Conservation (phyloP, 805 yeast genomes). For the Metschnikowia aberdeeniae region DNA sequence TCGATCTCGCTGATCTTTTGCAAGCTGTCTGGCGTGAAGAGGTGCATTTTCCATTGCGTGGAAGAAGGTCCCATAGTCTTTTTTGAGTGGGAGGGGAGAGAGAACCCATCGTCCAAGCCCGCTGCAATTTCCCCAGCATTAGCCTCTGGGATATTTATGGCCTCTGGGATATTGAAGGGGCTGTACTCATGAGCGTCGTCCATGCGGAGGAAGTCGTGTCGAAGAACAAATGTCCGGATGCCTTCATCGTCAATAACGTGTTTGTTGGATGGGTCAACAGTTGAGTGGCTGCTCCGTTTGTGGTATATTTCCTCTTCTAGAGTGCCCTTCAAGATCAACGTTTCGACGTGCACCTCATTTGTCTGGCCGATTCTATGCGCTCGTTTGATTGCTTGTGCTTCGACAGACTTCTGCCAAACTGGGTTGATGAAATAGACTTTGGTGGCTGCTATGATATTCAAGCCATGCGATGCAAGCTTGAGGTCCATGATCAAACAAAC, state of each 20-base stretch:
- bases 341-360: conserved; percentile 63
- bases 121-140: not conserved
- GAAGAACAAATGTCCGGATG: conserved; percentile 52
- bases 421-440: conserved; percentile 68
- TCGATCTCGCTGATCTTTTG: conserved; percentile 20
- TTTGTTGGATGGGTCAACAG: conserved; percentile 16
- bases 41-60: conserved; percentile 25
- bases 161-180: conserved; percentile 21
- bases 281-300: conserved; percentile 22
- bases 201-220: conserved; percentile 44
- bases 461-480: conserved; percentile 63
- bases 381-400: conserved; percentile 74
- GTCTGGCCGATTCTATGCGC: conserved; percentile 74
- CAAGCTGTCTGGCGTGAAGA: conserved; percentile 31
- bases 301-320: conserved; percentile 66
- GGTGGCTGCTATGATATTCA: conserved; percentile 65
- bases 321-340: conserved; percentile 57
- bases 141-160: conserved; percentile 1
- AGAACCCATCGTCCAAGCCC: not conserved
- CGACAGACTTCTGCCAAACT: conserved; percentile 64
- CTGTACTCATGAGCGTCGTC: conserved; percentile 31
- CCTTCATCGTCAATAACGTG: conserved; percentile 57
- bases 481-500: conserved; percentile 62
- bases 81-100: conserved; percentile 21
- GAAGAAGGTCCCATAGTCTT: conserved; percentile 8